phyloP scores from a whole-genome alignment of 768 basidiomycete genomes.

The Naganishia antarctica region DNA sequence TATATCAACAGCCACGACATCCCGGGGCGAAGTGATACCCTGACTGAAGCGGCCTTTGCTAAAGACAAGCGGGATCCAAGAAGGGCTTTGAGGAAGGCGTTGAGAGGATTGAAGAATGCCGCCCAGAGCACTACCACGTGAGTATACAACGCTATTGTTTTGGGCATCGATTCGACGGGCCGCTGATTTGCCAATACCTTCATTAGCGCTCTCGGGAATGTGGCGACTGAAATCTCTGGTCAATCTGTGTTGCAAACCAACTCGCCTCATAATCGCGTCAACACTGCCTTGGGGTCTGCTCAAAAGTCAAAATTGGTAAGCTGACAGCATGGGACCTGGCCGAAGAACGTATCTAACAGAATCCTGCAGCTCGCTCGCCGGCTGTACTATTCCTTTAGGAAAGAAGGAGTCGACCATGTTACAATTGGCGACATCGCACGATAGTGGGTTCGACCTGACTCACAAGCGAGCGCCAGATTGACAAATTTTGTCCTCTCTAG shows the following conservation, averaged over 20 bases:
- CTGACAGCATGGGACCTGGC: background rate
- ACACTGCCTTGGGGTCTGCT: slow-evolving; percentile 68
- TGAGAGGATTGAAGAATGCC: slow-evolving; percentile 65
- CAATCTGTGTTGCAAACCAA: slow-evolving; percentile 75
- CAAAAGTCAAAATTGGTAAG: slow-evolving; percentile 60
- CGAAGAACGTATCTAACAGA: slow-evolving; percentile 39
- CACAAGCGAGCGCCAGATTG: background rate
- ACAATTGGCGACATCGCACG: slow-evolving; percentile 64
- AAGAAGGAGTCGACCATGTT: slow-evolving; percentile 59
- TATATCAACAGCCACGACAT: slow-evolving; percentile 75
- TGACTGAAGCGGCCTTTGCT: slow-evolving; percentile 53
- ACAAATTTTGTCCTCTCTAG: background rate
- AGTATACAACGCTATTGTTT: slow-evolving; percentile 6
- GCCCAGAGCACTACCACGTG: slow-evolving; percentile 76
- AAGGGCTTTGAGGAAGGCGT: slow-evolving; percentile 63
- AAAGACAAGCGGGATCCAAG: slow-evolving; percentile 52
- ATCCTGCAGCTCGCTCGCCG: slow-evolving; percentile 64
- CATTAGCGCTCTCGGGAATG: slow-evolving; percentile 57
- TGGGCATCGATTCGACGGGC: background rate
- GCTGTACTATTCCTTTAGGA: slow-evolving; percentile 77
- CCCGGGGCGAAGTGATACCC: slow-evolving; percentile 63
- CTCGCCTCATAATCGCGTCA: slow-evolving; percentile 73
- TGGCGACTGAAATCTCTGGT: slow-evolving; percentile 61
- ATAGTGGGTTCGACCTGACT: slow-evolving; percentile 44
- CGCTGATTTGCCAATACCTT: background rate